phyloP scores from a whole-genome alignment of 768 basidiomycete species.

The Exsudoporus frostii region DNA sequence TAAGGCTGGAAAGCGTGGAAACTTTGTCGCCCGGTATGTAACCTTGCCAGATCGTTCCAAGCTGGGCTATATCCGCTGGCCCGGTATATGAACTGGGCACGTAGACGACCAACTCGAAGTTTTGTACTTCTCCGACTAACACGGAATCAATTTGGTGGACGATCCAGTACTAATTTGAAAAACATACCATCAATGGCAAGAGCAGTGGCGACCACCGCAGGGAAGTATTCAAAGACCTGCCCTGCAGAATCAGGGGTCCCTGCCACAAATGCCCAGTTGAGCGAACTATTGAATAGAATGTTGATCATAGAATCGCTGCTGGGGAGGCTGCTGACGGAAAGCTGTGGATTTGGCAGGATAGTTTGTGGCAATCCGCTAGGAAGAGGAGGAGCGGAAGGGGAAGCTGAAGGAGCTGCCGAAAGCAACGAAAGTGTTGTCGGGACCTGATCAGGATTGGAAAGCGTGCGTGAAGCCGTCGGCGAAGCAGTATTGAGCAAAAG shows the following conservation, averaged over 20 bases:
- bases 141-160: conserved; percentile 31
- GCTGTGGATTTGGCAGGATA: conserved; percentile 46
- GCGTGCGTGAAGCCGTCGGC: conserved; percentile 22
- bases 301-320: conserved; percentile 51
- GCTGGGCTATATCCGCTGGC: conserved; percentile 41
- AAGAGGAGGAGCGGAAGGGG: conserved; percentile 36
- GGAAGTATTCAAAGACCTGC: conserved; percentile 77
- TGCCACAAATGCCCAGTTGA: conserved; percentile 74
- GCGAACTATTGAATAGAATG: conserved; percentile 54
- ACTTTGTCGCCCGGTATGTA: conserved; percentile 62
- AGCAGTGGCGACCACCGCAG: conserved; percentile 45
- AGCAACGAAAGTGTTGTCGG: conserved; percentile 28
- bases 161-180: not conserved
- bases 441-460: conserved; percentile 39
- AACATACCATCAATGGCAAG: conserved; percentile 43
- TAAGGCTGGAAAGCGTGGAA: conserved; percentile 57
- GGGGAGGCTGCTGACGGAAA: conserved; percentile 30
- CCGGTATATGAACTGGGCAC: conserved; percentile 55
- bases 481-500: conserved; percentile 30
- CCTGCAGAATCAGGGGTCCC: conserved; percentile 51
- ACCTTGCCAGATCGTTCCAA: conserved; percentile 70
- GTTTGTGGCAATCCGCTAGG: conserved; percentile 58
- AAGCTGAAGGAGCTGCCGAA: conserved; percentile 20
- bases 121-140: conserved; percentile 38
- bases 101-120: conserved; percentile 66